Conservation (phyloP, 2,329 filamentous ascomycete species). For the Cordyceps farinosa region DNA sequence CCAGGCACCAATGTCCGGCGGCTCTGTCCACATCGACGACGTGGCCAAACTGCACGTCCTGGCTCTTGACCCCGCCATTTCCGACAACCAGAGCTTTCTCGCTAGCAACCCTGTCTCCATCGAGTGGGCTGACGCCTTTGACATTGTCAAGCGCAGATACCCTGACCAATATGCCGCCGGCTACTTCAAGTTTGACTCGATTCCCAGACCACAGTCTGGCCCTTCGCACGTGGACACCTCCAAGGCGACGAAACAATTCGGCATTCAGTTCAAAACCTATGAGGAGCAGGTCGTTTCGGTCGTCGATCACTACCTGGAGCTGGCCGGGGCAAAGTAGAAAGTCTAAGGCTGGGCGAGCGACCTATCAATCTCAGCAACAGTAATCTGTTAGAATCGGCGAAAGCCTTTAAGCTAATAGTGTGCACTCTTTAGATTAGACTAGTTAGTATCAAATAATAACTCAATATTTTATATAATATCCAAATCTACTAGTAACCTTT, state of each 20-base stretch:
- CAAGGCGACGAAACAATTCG: slow-evolving; percentile 31
- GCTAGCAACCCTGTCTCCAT: slow-evolving; percentile 25
- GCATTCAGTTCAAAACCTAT: slow-evolving; percentile 30
- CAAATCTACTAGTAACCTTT: too few relatives aligned
- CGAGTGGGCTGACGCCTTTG: slow-evolving; percentile 39
- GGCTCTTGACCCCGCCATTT: slow-evolving; percentile 31
- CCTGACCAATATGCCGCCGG: slow-evolving; percentile 20
- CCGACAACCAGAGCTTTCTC: slow-evolving; percentile 24
- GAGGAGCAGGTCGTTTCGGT: slow-evolving; percentile 35
- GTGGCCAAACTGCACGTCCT: slow-evolving; percentile 36
- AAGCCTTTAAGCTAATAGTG: too few relatives aligned
- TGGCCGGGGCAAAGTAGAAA: slow-evolving; percentile 17
- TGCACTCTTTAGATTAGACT: too few relatives aligned
- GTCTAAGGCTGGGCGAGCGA: background rate
- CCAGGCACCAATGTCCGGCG: slow-evolving; percentile 25
- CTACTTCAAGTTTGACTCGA: slow-evolving; percentile 19
- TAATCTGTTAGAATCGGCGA: too few relatives aligned
- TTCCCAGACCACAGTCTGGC: slow-evolving; percentile 2
- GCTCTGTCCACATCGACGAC: slow-evolving; percentile 37
- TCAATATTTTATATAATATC: too few relatives aligned
- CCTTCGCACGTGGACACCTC: slow-evolving; percentile 25
- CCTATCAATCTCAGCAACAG: too few relatives aligned
- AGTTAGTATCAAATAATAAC: too few relatives aligned
- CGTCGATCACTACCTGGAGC: slow-evolving; percentile 33
- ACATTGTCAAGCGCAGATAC: slow-evolving; percentile 33